phyloP scores from a whole-genome alignment of 1,139 yeast genomes.

The Pichiaceae sp. region DNA sequence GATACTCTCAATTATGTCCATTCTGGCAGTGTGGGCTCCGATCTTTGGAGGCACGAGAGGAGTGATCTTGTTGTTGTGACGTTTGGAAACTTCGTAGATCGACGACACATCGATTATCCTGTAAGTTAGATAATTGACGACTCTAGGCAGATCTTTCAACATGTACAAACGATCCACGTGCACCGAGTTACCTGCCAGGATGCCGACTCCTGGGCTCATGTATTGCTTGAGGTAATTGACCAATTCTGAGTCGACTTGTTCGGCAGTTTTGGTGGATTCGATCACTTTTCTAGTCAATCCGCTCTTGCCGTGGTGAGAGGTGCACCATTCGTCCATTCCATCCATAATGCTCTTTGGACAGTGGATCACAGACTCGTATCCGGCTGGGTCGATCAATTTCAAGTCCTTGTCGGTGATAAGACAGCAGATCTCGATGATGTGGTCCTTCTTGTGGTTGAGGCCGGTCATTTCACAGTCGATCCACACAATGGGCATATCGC shows the following conservation, averaged over 20 bases:
- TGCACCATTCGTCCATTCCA: slow-evolving; percentile 81
- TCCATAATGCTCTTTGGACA: slow-evolving; percentile 59
- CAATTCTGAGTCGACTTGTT: slow-evolving; percentile 57
- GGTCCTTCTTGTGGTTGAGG: slow-evolving; percentile 59
- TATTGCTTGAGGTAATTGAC: slow-evolving; percentile 49
- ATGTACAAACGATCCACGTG: slow-evolving; percentile 89
- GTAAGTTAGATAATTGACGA: slow-evolving; percentile 67
- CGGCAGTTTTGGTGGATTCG: slow-evolving; percentile 44
- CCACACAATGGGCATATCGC: slow-evolving; percentile 56
- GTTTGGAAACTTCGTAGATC: slow-evolving; percentile 65
- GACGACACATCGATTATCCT: slow-evolving; percentile 85
- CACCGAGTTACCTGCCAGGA: slow-evolving; percentile 85
- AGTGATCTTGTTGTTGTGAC: slow-evolving; percentile 67
- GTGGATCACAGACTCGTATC: slow-evolving; percentile 78
- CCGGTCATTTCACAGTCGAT: slow-evolving; percentile 96
- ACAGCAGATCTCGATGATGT: slow-evolving; percentile 88
- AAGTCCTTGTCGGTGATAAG: slow-evolving; percentile 77
- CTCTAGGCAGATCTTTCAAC: slow-evolving; percentile 73
- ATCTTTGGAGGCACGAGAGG: slow-evolving; percentile 52
- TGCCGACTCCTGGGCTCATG: slow-evolving; percentile 44
- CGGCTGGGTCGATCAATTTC: slow-evolving; percentile 54
- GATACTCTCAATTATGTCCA: slow-evolving; percentile 86
- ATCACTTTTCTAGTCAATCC: slow-evolving; percentile 74
- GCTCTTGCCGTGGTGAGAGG: slow-evolving; percentile 56
- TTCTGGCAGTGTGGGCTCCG: slow-evolving; percentile 73